Conservation (phyloP, 2,329 filamentous ascomycete genomes). For the Aulographum hederae region DNA sequence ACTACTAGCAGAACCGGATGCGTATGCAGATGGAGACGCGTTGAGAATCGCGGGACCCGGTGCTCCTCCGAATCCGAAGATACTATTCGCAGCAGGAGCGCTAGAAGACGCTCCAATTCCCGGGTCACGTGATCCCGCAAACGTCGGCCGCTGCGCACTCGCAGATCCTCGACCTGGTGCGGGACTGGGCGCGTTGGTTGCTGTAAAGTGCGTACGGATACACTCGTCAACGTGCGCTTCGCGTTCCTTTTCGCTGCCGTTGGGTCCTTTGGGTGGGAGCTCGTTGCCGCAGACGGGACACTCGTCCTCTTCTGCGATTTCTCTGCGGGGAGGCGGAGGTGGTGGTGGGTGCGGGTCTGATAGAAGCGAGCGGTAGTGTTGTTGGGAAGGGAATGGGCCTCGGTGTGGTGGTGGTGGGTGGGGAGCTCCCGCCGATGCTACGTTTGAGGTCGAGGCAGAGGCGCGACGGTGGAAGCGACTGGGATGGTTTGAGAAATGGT, state of each 20-base stretch:
- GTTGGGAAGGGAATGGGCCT: background rate
- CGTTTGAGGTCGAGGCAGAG: background rate
- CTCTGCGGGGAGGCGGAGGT: slow-evolving; percentile 7
- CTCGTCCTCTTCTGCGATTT: slow-evolving; percentile 50
- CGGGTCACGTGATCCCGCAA: background rate
- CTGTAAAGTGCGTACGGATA: slow-evolving; percentile 14
- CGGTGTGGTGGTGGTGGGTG: no score
- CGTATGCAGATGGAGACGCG: background rate
- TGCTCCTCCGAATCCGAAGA: background rate
- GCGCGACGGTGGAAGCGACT: background rate
- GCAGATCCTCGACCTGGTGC: background rate
- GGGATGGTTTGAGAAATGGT: background rate
- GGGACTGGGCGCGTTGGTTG: slow-evolving; percentile 1
- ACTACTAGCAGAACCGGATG: background rate
- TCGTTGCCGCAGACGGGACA: slow-evolving; percentile 62
- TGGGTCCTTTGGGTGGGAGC: slow-evolving; percentile 34
- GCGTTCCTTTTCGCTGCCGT: slow-evolving; percentile 20
- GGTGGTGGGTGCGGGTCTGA: slow-evolving; percentile 1
- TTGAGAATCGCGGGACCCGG: background rate
- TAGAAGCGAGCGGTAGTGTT: background rate
- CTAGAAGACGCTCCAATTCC: background rate
- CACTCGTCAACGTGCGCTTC: slow-evolving; percentile 26
- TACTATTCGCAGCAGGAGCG: background rate
- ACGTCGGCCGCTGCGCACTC: background rate
- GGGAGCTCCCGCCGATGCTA: background rate